Percentiles rank a stretch among this genome's conserved stretches.
Evolutionary conservation across 2,329 filamentous ascomycete species (phyloP).

Genomic region (Pseudocercospora fuligena): DNA sequence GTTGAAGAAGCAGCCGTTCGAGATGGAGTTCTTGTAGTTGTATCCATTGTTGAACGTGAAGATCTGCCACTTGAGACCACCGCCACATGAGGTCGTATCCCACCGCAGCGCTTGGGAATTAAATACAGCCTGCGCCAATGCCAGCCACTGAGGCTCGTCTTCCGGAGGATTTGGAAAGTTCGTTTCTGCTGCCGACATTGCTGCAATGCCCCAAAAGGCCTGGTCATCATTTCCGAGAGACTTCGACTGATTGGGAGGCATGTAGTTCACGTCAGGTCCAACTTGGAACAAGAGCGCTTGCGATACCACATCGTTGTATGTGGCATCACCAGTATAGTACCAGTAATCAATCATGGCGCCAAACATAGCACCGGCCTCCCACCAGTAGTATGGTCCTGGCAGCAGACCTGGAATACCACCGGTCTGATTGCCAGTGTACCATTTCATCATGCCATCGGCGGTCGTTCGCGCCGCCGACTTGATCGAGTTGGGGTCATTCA

Average conservation of each 20-base stretch:
- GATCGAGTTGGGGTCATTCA: conserved; percentile 45
- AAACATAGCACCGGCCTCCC: conserved; percentile 69
- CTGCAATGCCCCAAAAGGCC: conserved; percentile 62
- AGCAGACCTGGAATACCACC: conserved; percentile 60
- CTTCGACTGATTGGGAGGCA: conserved; percentile 53
- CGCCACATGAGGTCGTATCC: conserved; percentile 44
- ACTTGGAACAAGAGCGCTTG: conserved; percentile 66
- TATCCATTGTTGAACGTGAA: conserved; percentile 57
- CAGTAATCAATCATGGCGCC: conserved; percentile 72
- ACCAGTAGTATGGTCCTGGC: conserved; percentile 73
- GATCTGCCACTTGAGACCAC: conserved; percentile 43
- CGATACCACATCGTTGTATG: conserved; percentile 65
- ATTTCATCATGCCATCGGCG: conserved; percentile 57
- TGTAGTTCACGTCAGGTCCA: conserved; percentile 62
- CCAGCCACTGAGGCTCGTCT: conserved; percentile 51
- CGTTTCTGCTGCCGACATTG: conserved; percentile 61
- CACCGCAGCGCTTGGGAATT: conserved; percentile 47
- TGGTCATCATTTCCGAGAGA: conserved; percentile 62
- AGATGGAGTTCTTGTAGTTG: conserved; percentile 55
- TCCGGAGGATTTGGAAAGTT: conserved; percentile 52
- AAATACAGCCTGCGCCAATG: conserved; percentile 50
- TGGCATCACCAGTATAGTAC: conserved; percentile 68
- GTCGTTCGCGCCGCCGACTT: conserved; percentile 48
- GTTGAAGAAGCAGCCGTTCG: conserved; percentile 59
- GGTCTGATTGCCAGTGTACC: conserved; percentile 58